Conservation (phyloP, 2,329 filamentous ascomycete species). For the Fusarium concolor region DNA sequence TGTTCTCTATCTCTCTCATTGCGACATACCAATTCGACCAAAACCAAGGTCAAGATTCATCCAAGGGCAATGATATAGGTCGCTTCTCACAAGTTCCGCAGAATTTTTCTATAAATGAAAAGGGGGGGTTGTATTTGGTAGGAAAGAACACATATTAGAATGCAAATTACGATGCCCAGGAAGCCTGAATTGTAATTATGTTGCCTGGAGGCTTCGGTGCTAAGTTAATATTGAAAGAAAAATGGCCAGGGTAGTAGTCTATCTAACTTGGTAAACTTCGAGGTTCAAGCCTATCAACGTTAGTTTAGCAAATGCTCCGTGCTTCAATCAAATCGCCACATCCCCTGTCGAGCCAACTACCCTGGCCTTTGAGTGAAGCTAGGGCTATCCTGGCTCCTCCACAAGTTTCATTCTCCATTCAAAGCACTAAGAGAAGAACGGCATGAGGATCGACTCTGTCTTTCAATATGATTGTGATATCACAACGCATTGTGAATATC, state of each 20-base stretch:
- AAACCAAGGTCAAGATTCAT: neutral
- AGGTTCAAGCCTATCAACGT: conserved; percentile 36
- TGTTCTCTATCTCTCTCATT: neutral
- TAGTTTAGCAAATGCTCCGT: conserved; percentile 47
- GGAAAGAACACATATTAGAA: neutral
- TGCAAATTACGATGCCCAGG: neutral
- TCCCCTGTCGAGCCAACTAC: conserved; percentile 44
- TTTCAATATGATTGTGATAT: conserved; percentile 32
- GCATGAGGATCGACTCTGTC: conserved; percentile 39
- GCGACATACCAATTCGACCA: conserved; percentile 2
- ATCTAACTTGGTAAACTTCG: conserved; percentile 16
- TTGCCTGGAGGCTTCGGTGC: neutral
- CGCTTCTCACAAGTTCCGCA: neutral
- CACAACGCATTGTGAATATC: conserved; percentile 26
- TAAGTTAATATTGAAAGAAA: neutral
- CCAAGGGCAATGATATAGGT: neutral
- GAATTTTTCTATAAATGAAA: neutral
- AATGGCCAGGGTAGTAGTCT: neutral
- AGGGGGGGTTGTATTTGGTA: neutral
- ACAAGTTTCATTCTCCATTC: conserved; percentile 39
- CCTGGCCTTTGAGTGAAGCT: conserved; percentile 39
- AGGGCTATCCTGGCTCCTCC: conserved; percentile 48
- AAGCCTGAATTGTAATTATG: neutral
- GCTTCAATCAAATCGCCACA: conserved; percentile 35
- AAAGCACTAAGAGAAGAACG: conserved; percentile 40